Percentiles rank a stretch among this genome's conserved stretches.
phyloP scores from a whole-genome alignment of 2,329 filamentous ascomycete species.

The Mycosphaerella arachidis region DNA sequence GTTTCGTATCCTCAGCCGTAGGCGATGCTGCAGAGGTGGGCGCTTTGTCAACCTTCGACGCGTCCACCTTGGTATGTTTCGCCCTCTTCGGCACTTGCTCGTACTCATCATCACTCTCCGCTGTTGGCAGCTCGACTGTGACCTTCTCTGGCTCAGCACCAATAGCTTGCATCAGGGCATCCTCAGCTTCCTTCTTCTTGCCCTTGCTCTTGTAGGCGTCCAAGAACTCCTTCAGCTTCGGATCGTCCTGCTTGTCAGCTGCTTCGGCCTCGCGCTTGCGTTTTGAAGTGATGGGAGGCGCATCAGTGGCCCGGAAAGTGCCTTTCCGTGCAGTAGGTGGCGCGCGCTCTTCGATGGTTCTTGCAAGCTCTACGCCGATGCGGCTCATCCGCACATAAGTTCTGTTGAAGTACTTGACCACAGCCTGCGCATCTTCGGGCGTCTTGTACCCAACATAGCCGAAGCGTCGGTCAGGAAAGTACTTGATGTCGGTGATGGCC shows the following conservation, averaged over 20 bases:
- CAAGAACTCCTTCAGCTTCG: slow-evolving; percentile 81
- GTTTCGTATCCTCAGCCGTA: not conserved
- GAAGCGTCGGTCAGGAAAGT: slow-evolving; percentile 84
- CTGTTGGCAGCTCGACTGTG: slow-evolving; percentile 30
- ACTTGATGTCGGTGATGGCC: slow-evolving; percentile 83
- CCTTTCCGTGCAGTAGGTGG: slow-evolving; percentile 16
- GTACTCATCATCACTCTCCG: slow-evolving; percentile 66
- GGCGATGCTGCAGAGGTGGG: not conserved
- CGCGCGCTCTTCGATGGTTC: slow-evolving; percentile 56
- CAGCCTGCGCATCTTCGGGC: slow-evolving; percentile 70
- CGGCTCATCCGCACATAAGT: slow-evolving; percentile 95
- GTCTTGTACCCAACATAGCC: slow-evolving; percentile 93
- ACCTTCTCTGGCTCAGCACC: slow-evolving; percentile 14
- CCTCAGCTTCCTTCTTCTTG: slow-evolving; percentile 47
- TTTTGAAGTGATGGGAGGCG: slow-evolving; percentile 47
- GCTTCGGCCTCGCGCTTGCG: slow-evolving; percentile 58
- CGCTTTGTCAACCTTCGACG: not conserved
- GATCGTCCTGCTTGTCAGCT: slow-evolving; percentile 49
- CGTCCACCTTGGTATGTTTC: slow-evolving; percentile 29
- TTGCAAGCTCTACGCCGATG: slow-evolving; percentile 83
- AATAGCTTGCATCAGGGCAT: slow-evolving; percentile 33
- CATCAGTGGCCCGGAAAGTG: slow-evolving; percentile 13
- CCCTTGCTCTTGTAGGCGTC: slow-evolving; percentile 69
- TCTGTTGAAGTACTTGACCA: slow-evolving; percentile 92
- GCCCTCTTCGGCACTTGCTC: slow-evolving; percentile 54